These are phyloP conservation scores for Parafenestella ontariensis DNA, from an alignment of 2,329 filamentous ascomycete species.

Conservation along the genomic window DNA sequence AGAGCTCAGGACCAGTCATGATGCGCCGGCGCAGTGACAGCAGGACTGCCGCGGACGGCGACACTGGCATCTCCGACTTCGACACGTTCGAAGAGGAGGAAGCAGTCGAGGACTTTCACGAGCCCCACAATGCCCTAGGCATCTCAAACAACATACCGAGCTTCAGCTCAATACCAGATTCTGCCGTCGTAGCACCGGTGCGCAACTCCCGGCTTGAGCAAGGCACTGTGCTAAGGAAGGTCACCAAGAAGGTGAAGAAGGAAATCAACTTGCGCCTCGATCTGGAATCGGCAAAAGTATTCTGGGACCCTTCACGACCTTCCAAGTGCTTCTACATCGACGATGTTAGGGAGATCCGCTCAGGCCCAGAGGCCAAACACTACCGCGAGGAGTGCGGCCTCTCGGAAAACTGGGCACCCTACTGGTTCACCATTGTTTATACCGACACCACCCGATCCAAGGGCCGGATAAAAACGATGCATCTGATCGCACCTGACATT, in stretches of 20 bases:
- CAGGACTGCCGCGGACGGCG: conserved; percentile 68
- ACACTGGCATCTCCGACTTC: conserved; percentile 57
- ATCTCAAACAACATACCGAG: conserved; percentile 43
- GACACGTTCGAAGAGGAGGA: conserved; percentile 61
- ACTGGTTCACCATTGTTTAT: conserved; percentile 92
- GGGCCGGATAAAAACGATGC: conserved; percentile 78
- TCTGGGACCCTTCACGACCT: conserved; percentile 80
- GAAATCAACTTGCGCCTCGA: conserved; percentile 81
- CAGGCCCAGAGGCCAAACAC: conserved; percentile 82
- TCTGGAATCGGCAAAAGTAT: conserved; percentile 82
- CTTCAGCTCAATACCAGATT: conserved; percentile 50
- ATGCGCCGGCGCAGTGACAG: conserved; percentile 89
- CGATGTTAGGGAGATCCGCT: conserved; percentile 89
- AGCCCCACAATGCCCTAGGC: conserved; percentile 51
- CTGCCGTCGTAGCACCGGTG: conserved; percentile 67
- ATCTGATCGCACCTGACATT: conserved; percentile 80
- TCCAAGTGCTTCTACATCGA: conserved; percentile 92
- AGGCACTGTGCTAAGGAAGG: conserved; percentile 79
- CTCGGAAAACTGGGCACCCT: conserved; percentile 69
- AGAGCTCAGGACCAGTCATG: conserved; percentile 87
- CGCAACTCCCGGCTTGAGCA: conserved; percentile 78
- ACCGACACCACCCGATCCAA: conserved; percentile 78
- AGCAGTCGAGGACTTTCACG: conserved; percentile 55
- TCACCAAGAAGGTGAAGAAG: conserved; percentile 81
- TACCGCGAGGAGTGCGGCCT: conserved; percentile 85